These are phyloP conservation scores for Pyrenophora graminea DNA, from an alignment of 2,329 filamentous ascomycete species.

Conservation along the genomic window DNA sequence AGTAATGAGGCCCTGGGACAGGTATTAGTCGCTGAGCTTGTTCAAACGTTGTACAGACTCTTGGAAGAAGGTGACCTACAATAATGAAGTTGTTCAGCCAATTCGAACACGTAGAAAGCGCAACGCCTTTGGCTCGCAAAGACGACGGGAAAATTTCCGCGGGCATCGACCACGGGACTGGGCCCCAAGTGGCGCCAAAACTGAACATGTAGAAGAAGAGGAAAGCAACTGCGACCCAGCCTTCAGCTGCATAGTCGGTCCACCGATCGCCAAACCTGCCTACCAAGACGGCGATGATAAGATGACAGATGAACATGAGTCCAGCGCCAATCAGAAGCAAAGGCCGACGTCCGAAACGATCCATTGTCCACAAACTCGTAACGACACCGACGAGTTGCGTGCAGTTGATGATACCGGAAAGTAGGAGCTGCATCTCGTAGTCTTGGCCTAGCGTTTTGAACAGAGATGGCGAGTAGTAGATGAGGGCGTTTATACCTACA, in stretches of 20 bases:
- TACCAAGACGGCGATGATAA: slow-evolving; percentile 60
- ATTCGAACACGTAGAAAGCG: slow-evolving; percentile 65
- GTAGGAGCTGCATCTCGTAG: slow-evolving; percentile 59
- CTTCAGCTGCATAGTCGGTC: slow-evolving; percentile 55
- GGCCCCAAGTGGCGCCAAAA: slow-evolving; percentile 65
- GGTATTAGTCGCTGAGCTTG: slow-evolving; percentile 47
- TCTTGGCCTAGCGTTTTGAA: slow-evolving; percentile 64
- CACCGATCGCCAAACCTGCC: slow-evolving; percentile 58
- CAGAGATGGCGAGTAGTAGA: slow-evolving; percentile 66
- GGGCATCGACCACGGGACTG: slow-evolving; percentile 54
- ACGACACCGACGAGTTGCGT: slow-evolving; percentile 49
- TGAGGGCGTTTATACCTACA: slow-evolving; percentile 47
- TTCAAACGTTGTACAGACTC: neutral
- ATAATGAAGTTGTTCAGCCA: slow-evolving; percentile 70
- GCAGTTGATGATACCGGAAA: slow-evolving; percentile 67
- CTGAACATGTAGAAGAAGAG: slow-evolving; percentile 66
- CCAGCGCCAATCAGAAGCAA: slow-evolving; percentile 51
- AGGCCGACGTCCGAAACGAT: slow-evolving; percentile 48
- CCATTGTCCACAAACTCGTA: slow-evolving; percentile 51
- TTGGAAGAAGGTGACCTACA: slow-evolving; percentile 18
- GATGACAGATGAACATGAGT: slow-evolving; percentile 56
- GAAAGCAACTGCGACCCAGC: slow-evolving; percentile 62
- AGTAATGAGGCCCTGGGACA: slow-evolving; percentile 61
- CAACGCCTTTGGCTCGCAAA: slow-evolving; percentile 67
- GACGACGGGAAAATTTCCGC: slow-evolving; percentile 68